Percentiles rank a stretch among this genome's conserved stretches.
phyloP scores from a whole-genome alignment of 164 flowering plant genomes.

The Piper betle region DNA sequence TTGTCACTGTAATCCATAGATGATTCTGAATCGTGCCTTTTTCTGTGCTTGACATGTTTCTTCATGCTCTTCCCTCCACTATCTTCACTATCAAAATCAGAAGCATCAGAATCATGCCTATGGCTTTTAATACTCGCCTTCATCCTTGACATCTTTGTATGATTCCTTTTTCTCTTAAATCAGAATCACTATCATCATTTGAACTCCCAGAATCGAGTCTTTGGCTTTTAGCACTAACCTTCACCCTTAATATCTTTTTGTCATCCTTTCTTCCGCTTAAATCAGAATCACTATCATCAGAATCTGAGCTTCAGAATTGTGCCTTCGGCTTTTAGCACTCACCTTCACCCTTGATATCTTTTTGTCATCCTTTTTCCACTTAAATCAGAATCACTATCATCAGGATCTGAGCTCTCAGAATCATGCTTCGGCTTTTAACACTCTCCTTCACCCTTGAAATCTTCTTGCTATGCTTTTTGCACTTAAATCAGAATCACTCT shows the following conservation, averaged over 20 bases:
- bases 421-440: background rate
- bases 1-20: conserved; percentile 11
- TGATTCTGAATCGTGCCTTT: conserved; percentile 1
- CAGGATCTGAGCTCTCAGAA: conserved; percentile 11
- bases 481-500: background rate
- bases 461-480: background rate
- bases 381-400: no score
- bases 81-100: conserved; percentile 5
- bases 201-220: background rate
- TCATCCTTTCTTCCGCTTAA: no score
- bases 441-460: background rate
- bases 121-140: background rate
- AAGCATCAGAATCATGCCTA: conserved; percentile 7
- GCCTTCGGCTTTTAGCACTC: no score
- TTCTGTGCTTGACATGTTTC: background rate
- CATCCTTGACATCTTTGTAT: no score
- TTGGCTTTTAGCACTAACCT: background rate
- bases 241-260: no score
- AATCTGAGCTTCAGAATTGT: no score
- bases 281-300: no score
- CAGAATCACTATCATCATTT: background rate
- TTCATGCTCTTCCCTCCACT: conserved; percentile 1
- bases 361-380: no score
- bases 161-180: no score
- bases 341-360: no score